Evolutionary conservation across 2,329 filamentous ascomycete species (phyloP), one percentile per base, ranked within the genome.

Genomic region (Pseudogymnoascus sp.): DNA sequence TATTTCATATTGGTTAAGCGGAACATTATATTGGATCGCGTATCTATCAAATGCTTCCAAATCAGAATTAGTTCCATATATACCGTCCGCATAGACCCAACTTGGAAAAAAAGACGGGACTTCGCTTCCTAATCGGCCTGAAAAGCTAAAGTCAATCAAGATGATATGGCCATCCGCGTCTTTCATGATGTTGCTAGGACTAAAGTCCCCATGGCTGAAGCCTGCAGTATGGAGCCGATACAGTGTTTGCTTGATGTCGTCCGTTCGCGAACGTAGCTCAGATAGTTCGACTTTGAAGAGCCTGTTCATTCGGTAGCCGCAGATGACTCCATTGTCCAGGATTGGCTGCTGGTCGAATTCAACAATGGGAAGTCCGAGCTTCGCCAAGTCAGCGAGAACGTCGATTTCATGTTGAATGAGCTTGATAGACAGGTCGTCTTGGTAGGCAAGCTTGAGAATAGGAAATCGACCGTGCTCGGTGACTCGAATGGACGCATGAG

Each of bases 401-500:
- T 65, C 49, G 43, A 64, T 62, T 64, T 65, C 60, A 64, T 65
- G 55, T 64, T 63, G 39, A 61, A 65, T 63, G 16, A 65, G 64
- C 62, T 64, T 63, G 19, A 62, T 65, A 62, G 62, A 65, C 39
- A 65, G 60, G 21, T 64, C 62, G 60, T 65, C 49, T 61, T 45
- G 61, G 60, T 64, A 39, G 52, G 64, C 62, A 64, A 65, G 62
- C 62, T 65, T 65, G 29, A 65, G 62, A 61, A 65, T 64, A 64
- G 64, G 64, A 60, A 65, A 64, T 65, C 31, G 60, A 62, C 49
- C 37, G 62, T 62, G 35, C 60, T 65, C 45, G 60, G 60, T 62
- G 37, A 62, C 64, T 64, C 62, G 64, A 65, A 65, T 62, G 58
- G 62, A 65, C 31, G 62, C 62, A 45, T 65, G 16, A 62, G 62